Base-by-base conservation (phyloP, 257 asterid species). In the Solanum ossicruentum region DNA sequence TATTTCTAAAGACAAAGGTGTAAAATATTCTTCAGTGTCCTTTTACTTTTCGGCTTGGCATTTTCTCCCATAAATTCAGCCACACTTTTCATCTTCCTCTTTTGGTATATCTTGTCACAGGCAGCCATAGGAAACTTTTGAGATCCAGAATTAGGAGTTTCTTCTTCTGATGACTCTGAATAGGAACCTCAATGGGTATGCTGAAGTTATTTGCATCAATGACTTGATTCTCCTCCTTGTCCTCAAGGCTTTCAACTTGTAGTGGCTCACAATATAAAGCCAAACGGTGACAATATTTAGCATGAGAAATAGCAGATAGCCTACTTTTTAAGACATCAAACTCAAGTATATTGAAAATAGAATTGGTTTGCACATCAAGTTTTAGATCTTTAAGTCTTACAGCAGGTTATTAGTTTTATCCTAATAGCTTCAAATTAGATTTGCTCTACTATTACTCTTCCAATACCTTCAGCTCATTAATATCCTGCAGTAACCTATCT, bases 61-160 rank as follows among this genome's bases (percentile, higher is more conserved):
- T 57, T 85, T 52, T 90, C 89, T 1, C 80, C 87, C 94, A 92
- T 86, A 17, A 92, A 87, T 83, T 90, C 95, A 49, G 95, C 91
- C 16, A 94, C 95, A 73, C 94, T 92, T 86, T 89, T 96, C 84
- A 87, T 91, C 87, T 93, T 96, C 90, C 92, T 90, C 23, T 86
- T 88, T 16, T 5, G 39, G 39, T 36, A 36, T 3, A 36, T 36
- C 39, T 36, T 36, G 41, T 36, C 41, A 36, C 41, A 36, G 41
- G 6, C 0, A 36, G 41, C 6, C 7, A 36, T 36, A 36, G 41
- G 6, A 36, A 36, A 36, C 6, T 36, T 36, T 36, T 0, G 4
- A 36, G 41, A 36, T 36, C 41, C 1, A 36, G 41, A 36, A 36
- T 4, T 36, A 36, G 41, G 41, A 36, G 6, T 36, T 36, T 36